Base-by-base conservation (phyloP, 2,329 filamentous ascomycete genomes). In the Diaporthe ampelina region DNA sequence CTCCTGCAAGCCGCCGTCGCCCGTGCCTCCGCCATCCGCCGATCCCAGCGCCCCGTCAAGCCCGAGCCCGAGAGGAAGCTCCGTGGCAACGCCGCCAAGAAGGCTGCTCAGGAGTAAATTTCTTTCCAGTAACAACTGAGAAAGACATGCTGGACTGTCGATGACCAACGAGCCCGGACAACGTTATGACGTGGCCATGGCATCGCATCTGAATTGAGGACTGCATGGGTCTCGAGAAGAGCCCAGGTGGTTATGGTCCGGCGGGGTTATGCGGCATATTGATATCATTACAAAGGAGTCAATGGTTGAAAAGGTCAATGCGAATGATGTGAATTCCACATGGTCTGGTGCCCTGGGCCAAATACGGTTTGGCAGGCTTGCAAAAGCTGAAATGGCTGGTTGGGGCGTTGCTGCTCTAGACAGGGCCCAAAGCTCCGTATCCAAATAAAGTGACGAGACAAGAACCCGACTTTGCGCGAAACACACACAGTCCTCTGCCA, bases 21-120 rank as follows among this genome's bases (percentile, higher is more conserved):
- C 86, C 94, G 97, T 83, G 95, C 94, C 83, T 95, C 93, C 82
- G 95, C 95, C 82, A 91, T 98, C 88, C 94, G 93, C 85, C 89
- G 89, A 82, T 92, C 93, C 81, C 94, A 97, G 91, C 90, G 89
- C 84, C 87, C 92, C 80, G 91, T 93, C 87, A 97, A 97, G 92
- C 89, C 93, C 76, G 86, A 88, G 77, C 91, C 91, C 80, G 91
- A 92, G 87, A 83, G 85, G 82, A 97, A 97, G 92, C 88, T 89
- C 80, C 91, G 95, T 82, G 95, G 95, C 80, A 89, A 89, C 79
- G 94, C 95, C 90, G 94, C 94, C 81, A 90, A 90, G 88, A 93
- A 94, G 89, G 93, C 92, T 78, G 89, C 88, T 71, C 84, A 86
- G 81, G 85, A 86, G 79, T 84, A 84, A 78, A 73, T 74, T 75